Conservation (phyloP, 2,329 filamentous ascomycete genomes). For the Bipolaris victoriae region DNA sequence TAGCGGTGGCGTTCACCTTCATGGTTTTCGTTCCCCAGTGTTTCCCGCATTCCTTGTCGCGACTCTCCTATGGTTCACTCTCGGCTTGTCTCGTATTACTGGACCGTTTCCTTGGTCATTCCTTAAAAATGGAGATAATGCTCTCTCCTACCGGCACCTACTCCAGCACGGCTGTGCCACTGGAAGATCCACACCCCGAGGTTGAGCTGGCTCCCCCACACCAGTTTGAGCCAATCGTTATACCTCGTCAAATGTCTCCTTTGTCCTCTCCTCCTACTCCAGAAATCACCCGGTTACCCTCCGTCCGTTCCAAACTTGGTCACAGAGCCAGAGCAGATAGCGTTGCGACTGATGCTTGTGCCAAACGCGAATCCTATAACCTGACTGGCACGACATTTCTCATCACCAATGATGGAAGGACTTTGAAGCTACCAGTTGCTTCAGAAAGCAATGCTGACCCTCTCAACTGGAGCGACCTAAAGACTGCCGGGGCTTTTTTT, state of each 20-base stretch:
- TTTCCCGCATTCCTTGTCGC: background rate
- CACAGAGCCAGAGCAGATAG: background rate
- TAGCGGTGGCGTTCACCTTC: background rate
- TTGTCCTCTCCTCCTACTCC: background rate
- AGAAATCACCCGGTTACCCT: background rate
- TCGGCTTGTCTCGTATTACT: slow-evolving; percentile 3
- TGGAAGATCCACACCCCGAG: slow-evolving; percentile 18
- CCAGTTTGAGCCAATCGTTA: slow-evolving; percentile 17
- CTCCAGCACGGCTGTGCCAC: slow-evolving; percentile 5
- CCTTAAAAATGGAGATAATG: slow-evolving; percentile 5
- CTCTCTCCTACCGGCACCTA: slow-evolving; percentile 1
- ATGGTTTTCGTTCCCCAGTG: background rate
- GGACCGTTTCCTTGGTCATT: background rate
- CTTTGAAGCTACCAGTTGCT: slow-evolving; percentile 32
- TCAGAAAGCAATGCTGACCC: slow-evolving; percentile 34
- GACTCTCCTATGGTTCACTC: slow-evolving; percentile 4
- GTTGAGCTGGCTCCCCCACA: slow-evolving; percentile 25
- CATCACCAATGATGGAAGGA: slow-evolving; percentile 30
- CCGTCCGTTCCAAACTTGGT: background rate
- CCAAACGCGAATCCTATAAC: slow-evolving; percentile 36
- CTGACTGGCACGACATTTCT: slow-evolving; percentile 35
- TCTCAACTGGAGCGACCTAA: slow-evolving; percentile 32
- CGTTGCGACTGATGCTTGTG: background rate
- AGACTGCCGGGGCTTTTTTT: slow-evolving; percentile 27
- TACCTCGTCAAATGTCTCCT: slow-evolving; percentile 18